Evolutionary conservation across 331 rosid genomes (phyloP), one percentile per base, ranked within the genome.

Genomic region (Pyrus hybrid): DNA sequence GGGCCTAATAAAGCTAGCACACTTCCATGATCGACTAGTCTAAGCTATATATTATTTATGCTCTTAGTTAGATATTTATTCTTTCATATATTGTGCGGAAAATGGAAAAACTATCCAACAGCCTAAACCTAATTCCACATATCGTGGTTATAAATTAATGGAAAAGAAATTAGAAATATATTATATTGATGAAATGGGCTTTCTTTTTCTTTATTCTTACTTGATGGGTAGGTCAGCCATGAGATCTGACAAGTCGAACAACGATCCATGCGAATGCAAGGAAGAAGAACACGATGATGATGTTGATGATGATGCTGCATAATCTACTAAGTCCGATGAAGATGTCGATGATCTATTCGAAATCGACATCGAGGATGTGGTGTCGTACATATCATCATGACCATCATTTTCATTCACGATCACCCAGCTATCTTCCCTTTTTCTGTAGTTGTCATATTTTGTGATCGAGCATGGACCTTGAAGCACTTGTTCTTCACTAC

Each of bases 211-310:
- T 12, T 57, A 62, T 6, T 61, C 85, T 82, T 82, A 87, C 91
- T 82, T 87, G 80, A 84, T 77, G 25, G 88, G 91, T 7, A 87
- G 63, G 45, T 82, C 83, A 41, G 80, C 76, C 73, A 77, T 75
- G 80, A 87, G 91, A 58, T 82, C 82, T 26, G 85, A 82, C 23
- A 87, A 80, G 68, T 84, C 87, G 70, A 32, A 79, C 77, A 82
- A 71, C 68, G 91, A 82, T 58, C 86, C 90, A 51, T 51, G 70
- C 7, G 83, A 67, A 33, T 37, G 73, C 8, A 72, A 73, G 13
- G 83, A 86, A 51, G 84, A 86, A 51, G 63, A 70, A 32, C 77
- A 57, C 0, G 77, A 72, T 8, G 87, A 83, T 26, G 81, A 83
- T 7, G 79, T 60, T 1, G 76, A 63, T 8, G 86, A 76, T 37